Base-by-base conservation (phyloP, 306 rosid genomes). In the Castanea sativa region DNA sequence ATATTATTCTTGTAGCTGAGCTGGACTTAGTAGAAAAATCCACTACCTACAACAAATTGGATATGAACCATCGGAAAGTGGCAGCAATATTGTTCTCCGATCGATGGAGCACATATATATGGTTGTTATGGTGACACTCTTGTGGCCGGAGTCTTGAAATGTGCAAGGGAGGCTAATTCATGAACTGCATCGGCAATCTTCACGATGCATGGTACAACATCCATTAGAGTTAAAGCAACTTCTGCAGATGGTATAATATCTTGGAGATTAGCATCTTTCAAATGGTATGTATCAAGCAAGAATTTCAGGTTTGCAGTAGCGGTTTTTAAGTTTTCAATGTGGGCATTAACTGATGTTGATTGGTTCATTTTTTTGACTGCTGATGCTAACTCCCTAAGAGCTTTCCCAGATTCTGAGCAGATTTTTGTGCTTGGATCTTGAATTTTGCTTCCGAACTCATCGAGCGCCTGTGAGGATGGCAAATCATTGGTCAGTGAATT, bases 371-470 rank as follows among this genome's bases (percentile, higher is more conserved):
- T 77, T 4, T 78, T 78, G 2, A 88, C 63, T 49, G 86, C 73
- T 38, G 68, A 7, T 77, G 85, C 76, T 72, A 86, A 16, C 58
- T 84, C 82, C 32, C 77, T 79, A 32, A 84, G 61, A n/a, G 86
- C 85, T 43, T 81, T 81, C 38, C 86, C 86, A 18, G 83, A 64
- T 78, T 84, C 88, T 35, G 68, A 41, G 81, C 85, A 77, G 83
- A 86, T 74, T 32, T 79, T 60, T 2, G 69, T 77, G 79, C 89
- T 86, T 73, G 87, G 61, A 58, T 83, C 88, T 77, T 82, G 83
- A 14, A 81, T 67, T 80, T 74, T 79, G 81, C 76, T 77, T 65
- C 35, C 79, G 6, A 86, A 73, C 38, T 79, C 80, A 19, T 21
- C 0, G 18, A 85, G 78, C 25, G 78, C 77, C 88, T 86, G 57